Base-by-base conservation (phyloP, 106 monocot genomes). In the Allium cepa region DNA sequence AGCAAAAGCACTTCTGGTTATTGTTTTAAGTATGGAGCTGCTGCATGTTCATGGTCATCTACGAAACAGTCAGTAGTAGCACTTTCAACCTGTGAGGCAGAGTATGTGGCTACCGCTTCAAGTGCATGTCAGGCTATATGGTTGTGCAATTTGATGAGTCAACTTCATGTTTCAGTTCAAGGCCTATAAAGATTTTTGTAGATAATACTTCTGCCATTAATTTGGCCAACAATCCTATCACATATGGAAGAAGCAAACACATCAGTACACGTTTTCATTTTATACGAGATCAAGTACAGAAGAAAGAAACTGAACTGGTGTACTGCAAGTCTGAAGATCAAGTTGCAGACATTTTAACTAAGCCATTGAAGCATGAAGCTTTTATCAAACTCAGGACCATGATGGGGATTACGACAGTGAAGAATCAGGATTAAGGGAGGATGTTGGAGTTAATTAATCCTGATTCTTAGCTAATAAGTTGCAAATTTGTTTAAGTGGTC, bases 161-260 rank as follows among this genome's bases (percentile, higher is more conserved):
- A 12, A 14, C 53, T 26, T 13, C 27, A 69, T 8, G 5, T 18
- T 13, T 56, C 50, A 69, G 27, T 13, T 15, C 16, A 59, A 36
- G 11, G 14, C 10, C 69, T 26, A 69, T 17, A 9, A 56, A 45
- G 10, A 56, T 69, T 56, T 69, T 28, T 45, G 50, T 22, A 56
- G 69, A 67, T n/a, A 67, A 67, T 50, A 67, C n/a, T 46, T 50
- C 67, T 47, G 22, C 67, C 47, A 47, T 66, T 66, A 26, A 47
- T n/a, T 53, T 69, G 18, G 16, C 36, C 2, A 69, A 69, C 9
- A 69, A 69, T 69, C 26, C 26, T 26, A 4, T 56, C 9, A 51
- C 51, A 11, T 10, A 69, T 56, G 55, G 70, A 16, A 58, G 58
- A 47, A 70, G 10, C 8, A 70, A 70, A 45, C 70, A 70, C 17